Evolutionary conservation across 805 yeast species (phyloP).

Genomic region (Wickerhamiella kurtzmanii): DNA sequence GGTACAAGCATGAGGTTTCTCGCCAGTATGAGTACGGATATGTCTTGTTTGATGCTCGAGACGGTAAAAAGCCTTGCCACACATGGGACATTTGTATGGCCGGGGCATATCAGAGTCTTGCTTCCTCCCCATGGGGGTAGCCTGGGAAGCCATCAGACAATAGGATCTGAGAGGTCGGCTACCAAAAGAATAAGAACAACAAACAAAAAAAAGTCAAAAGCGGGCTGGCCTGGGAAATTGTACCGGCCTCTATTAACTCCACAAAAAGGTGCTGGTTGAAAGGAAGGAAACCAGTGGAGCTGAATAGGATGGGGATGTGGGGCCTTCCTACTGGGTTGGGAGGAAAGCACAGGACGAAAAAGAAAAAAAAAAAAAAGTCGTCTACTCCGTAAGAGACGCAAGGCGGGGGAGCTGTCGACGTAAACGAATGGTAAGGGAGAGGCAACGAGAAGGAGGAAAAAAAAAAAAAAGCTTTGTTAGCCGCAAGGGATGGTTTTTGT

Average conservation of each 20-base stretch:
- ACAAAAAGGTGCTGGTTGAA: background rate
- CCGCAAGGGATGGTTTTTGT: background rate
- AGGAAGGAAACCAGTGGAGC: background rate
- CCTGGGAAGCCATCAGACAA: background rate
- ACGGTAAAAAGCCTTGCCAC: constrained; percentile 76
- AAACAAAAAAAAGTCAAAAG: too few relatives aligned
- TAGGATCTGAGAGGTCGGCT: too few relatives aligned
- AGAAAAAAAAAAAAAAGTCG: background rate
- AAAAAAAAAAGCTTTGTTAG: background rate
- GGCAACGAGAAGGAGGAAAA: background rate
- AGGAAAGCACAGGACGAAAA: background rate
- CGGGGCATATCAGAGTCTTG: constrained; percentile 29
- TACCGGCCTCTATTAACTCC: too few relatives aligned
- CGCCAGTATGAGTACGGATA: constrained; percentile 86
- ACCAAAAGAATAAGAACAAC: too few relatives aligned
- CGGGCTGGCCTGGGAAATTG: too few relatives aligned
- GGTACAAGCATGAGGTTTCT: constrained; percentile 75
- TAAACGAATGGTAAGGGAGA: background rate
- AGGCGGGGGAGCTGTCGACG: background rate
- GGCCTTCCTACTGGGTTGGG: background rate
- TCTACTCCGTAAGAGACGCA: background rate
- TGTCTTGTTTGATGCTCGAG: constrained; percentile 87
- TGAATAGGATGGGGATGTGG: background rate
- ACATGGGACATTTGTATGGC: constrained; percentile 75
- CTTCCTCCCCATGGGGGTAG: background rate